These are phyloP conservation scores for Eremothecium cymbalariae DNA, from an alignment of 1,139 yeast species.

Conservation along the genomic window DNA sequence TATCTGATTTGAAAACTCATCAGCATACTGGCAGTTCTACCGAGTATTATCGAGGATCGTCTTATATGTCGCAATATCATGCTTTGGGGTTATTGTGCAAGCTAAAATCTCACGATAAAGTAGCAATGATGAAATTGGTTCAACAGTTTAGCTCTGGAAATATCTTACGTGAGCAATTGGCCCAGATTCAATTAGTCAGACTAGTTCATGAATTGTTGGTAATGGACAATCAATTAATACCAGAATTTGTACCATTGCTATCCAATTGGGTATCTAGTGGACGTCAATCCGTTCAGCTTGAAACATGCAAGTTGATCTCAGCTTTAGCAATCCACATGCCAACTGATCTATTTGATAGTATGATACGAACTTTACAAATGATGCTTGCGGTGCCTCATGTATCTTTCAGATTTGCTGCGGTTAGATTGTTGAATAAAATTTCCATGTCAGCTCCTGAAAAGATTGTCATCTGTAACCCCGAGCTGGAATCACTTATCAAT, in stretches of 20 bases:
- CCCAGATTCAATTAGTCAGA: constrained; percentile 79
- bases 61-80: constrained; percentile 88
- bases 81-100: constrained; percentile 87
- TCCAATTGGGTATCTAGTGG: constrained; percentile 69
- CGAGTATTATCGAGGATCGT: constrained; percentile 47
- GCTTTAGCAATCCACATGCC: constrained; percentile 46
- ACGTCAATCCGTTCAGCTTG: constrained; percentile 85
- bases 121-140: constrained; percentile 88
- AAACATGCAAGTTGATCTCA: constrained; percentile 82
- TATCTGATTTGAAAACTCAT: constrained; percentile 56
- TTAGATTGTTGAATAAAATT: constrained; percentile 77
- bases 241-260: constrained; percentile 53
- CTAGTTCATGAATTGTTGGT: constrained; percentile 61
- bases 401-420: constrained; percentile 86
- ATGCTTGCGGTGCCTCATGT: constrained; percentile 84
- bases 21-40: constrained; percentile 39
- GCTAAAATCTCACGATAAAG: constrained; percentile 82
- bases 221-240: constrained; percentile 27
- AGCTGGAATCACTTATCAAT: constrained; percentile 77
- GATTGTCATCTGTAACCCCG: constrained; percentile 63
- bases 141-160: constrained; percentile 57
- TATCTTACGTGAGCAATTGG: constrained; percentile 62
- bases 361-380: constrained; percentile 65
- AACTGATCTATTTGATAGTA: constrained; percentile 55
- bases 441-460: constrained; percentile 77